Conservation (phyloP, 2,329 filamentous ascomycete species). For the Exserohilum rostratum region DNA sequence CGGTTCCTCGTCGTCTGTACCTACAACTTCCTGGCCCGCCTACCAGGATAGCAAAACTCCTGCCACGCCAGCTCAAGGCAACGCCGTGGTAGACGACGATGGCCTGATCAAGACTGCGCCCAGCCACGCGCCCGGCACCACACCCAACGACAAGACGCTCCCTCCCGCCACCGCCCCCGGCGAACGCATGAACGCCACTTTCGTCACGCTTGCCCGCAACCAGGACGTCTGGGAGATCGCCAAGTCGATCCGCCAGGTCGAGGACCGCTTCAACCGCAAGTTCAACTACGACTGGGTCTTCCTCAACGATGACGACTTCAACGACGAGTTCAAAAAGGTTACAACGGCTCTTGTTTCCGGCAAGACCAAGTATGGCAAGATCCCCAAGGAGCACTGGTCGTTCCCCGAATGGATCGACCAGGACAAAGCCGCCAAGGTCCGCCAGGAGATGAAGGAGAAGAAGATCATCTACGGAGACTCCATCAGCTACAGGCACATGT, state of each 20-base stretch:
- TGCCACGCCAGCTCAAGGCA: conserved; percentile 19
- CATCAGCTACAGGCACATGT: conserved; percentile 98
- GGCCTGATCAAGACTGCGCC: neutral
- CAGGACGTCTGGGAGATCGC: conserved; percentile 95
- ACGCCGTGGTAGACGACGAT: conserved; percentile 19
- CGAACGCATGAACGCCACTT: conserved; percentile 92
- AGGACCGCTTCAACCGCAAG: conserved; percentile 96
- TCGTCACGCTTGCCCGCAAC: conserved; percentile 94
- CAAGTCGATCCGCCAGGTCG: conserved; percentile 91
- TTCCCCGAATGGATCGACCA: conserved; percentile 96
- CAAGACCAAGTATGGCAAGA: conserved; percentile 87
- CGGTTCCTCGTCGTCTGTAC: conserved; percentile 64
- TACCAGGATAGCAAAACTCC: conserved; percentile 30
- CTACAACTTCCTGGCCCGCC: conserved; percentile 43
- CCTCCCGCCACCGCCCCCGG: conserved; percentile 61
- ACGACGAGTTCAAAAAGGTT: conserved; percentile 90
- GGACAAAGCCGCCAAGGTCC: conserved; percentile 86
- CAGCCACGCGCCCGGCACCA: conserved; percentile 31
- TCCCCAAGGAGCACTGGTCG: conserved; percentile 93
- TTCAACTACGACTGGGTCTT: conserved; percentile 99
- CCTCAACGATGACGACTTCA: conserved; percentile 93
- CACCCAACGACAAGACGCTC: conserved; percentile 44
- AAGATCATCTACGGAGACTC: conserved; percentile 99
- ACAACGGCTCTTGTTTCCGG: conserved; percentile 90
- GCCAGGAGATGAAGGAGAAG: conserved; percentile 89